Percentiles rank a stretch among this genome's conserved stretches.
Evolutionary conservation across 768 basidiomycete species (phyloP).

Genomic region (Agaricus blazei): DNA sequence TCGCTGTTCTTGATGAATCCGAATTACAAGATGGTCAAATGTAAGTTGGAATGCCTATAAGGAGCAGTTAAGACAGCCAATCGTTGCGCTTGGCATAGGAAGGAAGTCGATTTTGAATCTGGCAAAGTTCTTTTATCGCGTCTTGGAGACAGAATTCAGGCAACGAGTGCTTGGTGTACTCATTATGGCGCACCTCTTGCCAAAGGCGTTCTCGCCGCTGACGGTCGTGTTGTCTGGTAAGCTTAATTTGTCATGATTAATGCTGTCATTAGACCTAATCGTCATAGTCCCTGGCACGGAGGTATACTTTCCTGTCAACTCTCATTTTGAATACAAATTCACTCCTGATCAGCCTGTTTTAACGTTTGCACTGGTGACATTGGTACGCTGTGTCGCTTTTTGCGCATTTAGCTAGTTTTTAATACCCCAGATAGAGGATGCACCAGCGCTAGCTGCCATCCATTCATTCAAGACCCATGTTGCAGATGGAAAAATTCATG

Average conservation of each 20-base stretch:
- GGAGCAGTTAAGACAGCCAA: not conserved
- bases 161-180: conserved; percentile 83
- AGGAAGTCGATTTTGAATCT: conserved; percentile 74
- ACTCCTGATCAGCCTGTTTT: conserved; percentile 66
- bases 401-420: conserved; percentile 3
- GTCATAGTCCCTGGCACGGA: conserved; percentile 78
- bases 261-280: not conserved
- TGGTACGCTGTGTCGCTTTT: conserved; percentile 32
- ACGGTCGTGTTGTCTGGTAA: conserved; percentile 77
- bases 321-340: not conserved
- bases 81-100: conserved; percentile 43
- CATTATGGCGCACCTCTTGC: conserved; percentile 88
- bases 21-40: conserved; percentile 66
- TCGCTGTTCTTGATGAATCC: conserved; percentile 52
- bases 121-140: conserved; percentile 77
- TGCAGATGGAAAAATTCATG: conserved; percentile 68
- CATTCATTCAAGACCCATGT: conserved; percentile 73
- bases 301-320: conserved; percentile 36
- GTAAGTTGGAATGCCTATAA: conserved; percentile 22
- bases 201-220: conserved; percentile 75
- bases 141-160: conserved; percentile 68
- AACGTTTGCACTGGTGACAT: conserved; percentile 82
- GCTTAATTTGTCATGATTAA: conserved; percentile 16
- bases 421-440: conserved; percentile 58
- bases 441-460: conserved; percentile 75